phyloP scores from a whole-genome alignment of 306 rosid genomes.

The Quercus cerris region DNA sequence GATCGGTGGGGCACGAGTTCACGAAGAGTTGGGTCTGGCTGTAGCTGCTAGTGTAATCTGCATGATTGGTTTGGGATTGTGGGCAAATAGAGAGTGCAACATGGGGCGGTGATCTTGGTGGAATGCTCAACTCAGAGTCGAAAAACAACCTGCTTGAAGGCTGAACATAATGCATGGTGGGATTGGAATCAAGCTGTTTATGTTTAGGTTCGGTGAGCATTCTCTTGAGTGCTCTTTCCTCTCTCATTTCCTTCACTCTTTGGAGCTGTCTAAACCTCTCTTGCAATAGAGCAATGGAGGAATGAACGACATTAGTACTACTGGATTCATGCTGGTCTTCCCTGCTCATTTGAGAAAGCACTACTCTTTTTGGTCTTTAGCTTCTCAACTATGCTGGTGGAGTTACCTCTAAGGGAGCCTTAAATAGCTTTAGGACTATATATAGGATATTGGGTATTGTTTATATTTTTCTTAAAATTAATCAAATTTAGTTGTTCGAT shows the following conservation, averaged over 20 bases:
- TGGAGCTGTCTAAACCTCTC: slow-evolving; percentile 81
- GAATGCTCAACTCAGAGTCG: slow-evolving; percentile 30
- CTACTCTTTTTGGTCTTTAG: background rate
- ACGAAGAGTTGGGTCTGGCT: slow-evolving; percentile 26
- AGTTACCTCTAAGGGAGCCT: slow-evolving; percentile 7
- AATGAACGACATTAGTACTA: slow-evolving; percentile 26
- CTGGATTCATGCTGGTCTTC: slow-evolving; percentile 34
- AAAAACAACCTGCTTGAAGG: slow-evolving; percentile 28
- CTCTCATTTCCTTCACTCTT: slow-evolving; percentile 86
- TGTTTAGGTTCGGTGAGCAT: slow-evolving; percentile 27
- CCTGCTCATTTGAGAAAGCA: slow-evolving; percentile 37
- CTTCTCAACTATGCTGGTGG: background rate
- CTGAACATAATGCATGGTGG: slow-evolving; percentile 15
- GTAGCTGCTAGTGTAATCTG: slow-evolving; percentile 19
- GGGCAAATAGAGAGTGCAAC: slow-evolving; percentile 74
- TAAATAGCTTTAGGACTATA: slow-evolving; percentile 19
- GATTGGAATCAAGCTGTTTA: slow-evolving; percentile 29
- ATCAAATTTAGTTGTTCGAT: slow-evolving; percentile 28
- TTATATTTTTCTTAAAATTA: slow-evolving; percentile 25
- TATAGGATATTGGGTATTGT: slow-evolving; percentile 37
- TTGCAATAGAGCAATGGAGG: slow-evolving; percentile 83
- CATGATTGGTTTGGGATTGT: slow-evolving; percentile 21
- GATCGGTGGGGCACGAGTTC: slow-evolving; percentile 29
- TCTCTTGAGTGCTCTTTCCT: slow-evolving; percentile 60
- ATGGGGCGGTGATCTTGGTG: slow-evolving; percentile 43